Base-by-base conservation (phyloP, 441 rosid genomes). In the Adansonia gregorii region DNA sequence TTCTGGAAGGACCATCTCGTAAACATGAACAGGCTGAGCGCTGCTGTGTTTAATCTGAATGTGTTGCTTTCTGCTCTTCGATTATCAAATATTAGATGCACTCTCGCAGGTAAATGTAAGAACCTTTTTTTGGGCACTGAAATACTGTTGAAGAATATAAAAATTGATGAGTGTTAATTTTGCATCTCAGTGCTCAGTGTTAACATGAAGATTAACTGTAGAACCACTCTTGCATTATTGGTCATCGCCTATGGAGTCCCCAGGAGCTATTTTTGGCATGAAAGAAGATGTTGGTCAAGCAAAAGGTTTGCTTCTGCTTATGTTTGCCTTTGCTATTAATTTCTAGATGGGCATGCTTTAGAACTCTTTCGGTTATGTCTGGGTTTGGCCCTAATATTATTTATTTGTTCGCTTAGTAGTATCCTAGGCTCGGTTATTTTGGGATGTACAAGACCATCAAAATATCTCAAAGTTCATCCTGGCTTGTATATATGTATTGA, bases 81-180 rank as follows among this genome's bases (percentile, higher is more conserved):
- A 24, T 54, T 49, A 51, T 78, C 60, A 17, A 65, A 15, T 19
- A 27, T 73, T 35, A 78, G 72, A 39, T 55, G 77, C 77, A 71
- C 82, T 86, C 60, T 85, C 73, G 54, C 86, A 95, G 99, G 98
- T 95, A 67, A 91, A 93, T 74, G 97, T 95, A 8, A 84, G 99
- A 87, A 92, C 97, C 85, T 95, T 35, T 35, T 31, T 35, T 95
- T 77, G 99, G 95, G 68, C 98, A 93, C 84, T 88, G 98, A 79
- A 93, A 95, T 86, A 98, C 99, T 81, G 97, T 93, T 4, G 99
- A 95, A 88, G 99, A 95, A 80, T 95, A 95, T 86, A 95, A 95
- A 35, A 87, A 95, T 95, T 61, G 99, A 95, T 67, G 98, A 98
- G 45, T 93, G 95, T 76, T 89, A 97, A 31, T 95, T 93, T 87